A percentile compares a stretch with the other conserved stretches of the same genome.
These are phyloP conservation scores for Cercospora citrullina DNA, from an alignment of 2,329 filamentous ascomycete genomes.

Conservation along the genomic window DNA sequence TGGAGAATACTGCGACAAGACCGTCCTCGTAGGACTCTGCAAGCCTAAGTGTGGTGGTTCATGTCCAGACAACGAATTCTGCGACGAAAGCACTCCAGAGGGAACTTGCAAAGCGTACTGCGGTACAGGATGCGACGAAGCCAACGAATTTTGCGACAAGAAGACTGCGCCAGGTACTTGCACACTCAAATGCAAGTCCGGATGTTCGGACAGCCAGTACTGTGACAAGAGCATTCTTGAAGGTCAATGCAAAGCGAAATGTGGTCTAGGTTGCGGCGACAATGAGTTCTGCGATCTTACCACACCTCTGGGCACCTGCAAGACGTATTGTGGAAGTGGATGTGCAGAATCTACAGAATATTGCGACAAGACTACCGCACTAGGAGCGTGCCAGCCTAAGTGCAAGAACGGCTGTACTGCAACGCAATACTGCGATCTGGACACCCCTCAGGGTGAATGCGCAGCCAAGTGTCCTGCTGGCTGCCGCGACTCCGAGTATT, in stretches of 20 bases:
- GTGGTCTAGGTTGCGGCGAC: neutral
- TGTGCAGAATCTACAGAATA: neutral
- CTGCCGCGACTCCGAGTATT: neutral
- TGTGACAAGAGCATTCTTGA: neutral
- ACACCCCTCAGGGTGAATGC: neutral
- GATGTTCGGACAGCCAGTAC: neutral
- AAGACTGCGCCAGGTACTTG: neutral
- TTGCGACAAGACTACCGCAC: neutral
- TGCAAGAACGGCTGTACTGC: neutral
- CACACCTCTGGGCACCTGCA: neutral
- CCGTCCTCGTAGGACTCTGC: neutral
- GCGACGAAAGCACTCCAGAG: neutral
- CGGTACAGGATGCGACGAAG: neutral
- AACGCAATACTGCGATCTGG: neutral
- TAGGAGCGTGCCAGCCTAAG: neutral
- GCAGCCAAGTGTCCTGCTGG: neutral
- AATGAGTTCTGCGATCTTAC: neutral
- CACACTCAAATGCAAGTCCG: neutral
- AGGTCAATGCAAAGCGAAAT: neutral
- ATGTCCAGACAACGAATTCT: neutral
- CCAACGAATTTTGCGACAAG: neutral
- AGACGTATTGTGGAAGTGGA: neutral
- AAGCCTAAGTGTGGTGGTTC: neutral
- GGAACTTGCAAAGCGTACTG: neutral
- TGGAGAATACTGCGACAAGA: neutral